Base-by-base conservation (phyloP, 495 filamentous ascomycete genomes). In the Trichocladium antarcticum region DNA sequence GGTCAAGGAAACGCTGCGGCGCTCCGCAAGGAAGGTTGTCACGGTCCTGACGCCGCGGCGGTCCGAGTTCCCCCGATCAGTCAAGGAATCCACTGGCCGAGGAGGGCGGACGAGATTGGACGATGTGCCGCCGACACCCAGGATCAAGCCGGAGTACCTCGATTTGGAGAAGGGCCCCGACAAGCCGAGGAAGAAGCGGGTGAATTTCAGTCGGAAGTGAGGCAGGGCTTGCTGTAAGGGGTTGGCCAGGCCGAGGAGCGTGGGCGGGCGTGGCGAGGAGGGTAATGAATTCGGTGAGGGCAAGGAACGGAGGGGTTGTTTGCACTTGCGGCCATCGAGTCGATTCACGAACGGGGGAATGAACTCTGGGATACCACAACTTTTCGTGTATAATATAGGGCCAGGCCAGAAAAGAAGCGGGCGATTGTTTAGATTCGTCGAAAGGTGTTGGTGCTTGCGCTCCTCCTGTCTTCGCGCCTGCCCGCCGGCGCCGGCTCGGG, bases 361-460 rank as follows among this genome's bases (percentile, higher is more conserved):
- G 42, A 43, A 31, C 8, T 43, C 5, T 39, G 46, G 50, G 49
- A 56, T 51, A 51, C 50, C 55, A 50, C 32, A 20, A 36, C 49
- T 54, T 52, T 50, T 40, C 45, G 43, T 60, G 56, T 64, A 58
- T 58, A 41, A 55, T 67, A 59, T 54, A 46, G 44, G 37, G 43
- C 45, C 29, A 35, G 51, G 38, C 47, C 37, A n/a, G 51, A 42
- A 53, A 35, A 35, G 50, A 35, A 37, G 52, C 36, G 51, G 52
- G 57, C n/a, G n/a, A n/a, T n/a, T 42, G 55, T 64, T 72, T 67
- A 83, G 64, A 83, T 66, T 57, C 63, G 64, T 56, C 83, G 75
- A 55, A 88, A 80, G 37, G 75, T 75, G 65, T 88, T 88, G 36
- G 77, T 79, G 65, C 81, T 85, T 11, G 84, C 84, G 69, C 83